A percentile compares a stretch with the other conserved stretches of the same genome.
phyloP scores from a whole-genome alignment of 1,139 yeast species.

The Hanseniaspora gamundiae region DNA sequence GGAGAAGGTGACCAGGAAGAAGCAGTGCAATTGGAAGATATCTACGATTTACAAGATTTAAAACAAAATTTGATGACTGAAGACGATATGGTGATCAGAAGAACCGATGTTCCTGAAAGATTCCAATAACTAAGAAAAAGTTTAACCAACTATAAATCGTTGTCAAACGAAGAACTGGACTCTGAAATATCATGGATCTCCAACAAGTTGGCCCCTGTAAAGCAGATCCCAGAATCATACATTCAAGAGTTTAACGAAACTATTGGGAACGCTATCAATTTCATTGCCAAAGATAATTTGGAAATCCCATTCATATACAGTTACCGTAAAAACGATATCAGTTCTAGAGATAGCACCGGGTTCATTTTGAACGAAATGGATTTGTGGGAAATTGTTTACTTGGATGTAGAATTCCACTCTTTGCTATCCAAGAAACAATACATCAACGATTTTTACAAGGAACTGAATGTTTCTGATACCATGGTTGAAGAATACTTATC shows the following conservation, averaged over 20 bases:
- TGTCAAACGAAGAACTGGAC: slow-evolving; percentile 55
- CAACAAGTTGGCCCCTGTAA: slow-evolving; percentile 42
- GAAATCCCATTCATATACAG: slow-evolving; percentile 98
- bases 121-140: slow-evolving; percentile 62
- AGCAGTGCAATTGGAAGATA: slow-evolving; percentile 65
- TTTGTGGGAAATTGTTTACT: slow-evolving; percentile 78
- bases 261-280: slow-evolving; percentile 66
- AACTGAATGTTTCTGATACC: slow-evolving; percentile 46
- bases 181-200: slow-evolving; percentile 75
- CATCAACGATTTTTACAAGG: slow-evolving; percentile 44
- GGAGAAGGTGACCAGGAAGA: slow-evolving; percentile 38
- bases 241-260: slow-evolving; percentile 58
- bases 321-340: slow-evolving; percentile 75
- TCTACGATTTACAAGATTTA: slow-evolving; percentile 88
- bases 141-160: slow-evolving; percentile 41
- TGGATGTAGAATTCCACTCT: slow-evolving; percentile 85
- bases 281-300: slow-evolving; percentile 61
- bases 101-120: slow-evolving; percentile 86
- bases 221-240: slow-evolving; percentile 31
- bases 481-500: slow-evolving; percentile 43
- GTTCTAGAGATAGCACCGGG: slow-evolving; percentile 40
- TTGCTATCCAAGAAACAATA: slow-evolving; percentile 63
- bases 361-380: slow-evolving; percentile 68
- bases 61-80: slow-evolving; percentile 86
- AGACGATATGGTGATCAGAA: slow-evolving; percentile 78